These are phyloP conservation scores for Hypocrella siamensis DNA, from an alignment of 2,329 filamentous ascomycete species.

Conservation along the genomic window DNA sequence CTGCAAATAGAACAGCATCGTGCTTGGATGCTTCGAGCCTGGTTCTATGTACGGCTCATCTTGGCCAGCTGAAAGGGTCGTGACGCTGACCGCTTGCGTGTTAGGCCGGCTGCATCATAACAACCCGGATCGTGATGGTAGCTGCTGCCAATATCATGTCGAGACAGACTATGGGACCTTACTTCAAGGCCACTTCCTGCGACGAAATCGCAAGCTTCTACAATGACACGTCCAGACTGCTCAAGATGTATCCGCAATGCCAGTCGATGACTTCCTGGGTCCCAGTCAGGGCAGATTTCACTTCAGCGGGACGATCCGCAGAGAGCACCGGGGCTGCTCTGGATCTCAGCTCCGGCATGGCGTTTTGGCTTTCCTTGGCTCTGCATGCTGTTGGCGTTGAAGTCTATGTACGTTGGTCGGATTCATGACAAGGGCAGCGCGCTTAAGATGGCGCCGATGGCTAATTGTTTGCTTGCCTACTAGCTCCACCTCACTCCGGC, in stretches of 20 bases:
- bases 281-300: conserved; percentile 5
- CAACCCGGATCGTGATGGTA: conserved; percentile 28
- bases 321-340: conserved; percentile 22
- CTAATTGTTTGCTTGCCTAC: background rate
- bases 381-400: conserved; percentile 34
- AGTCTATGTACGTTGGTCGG: conserved; percentile 22
- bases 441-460: background rate
- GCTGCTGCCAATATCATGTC: conserved; percentile 20
- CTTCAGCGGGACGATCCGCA: conserved; percentile 10
- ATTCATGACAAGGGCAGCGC: background rate
- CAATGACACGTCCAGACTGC: conserved; percentile 8
- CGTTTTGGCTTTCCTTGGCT: conserved; percentile 31
- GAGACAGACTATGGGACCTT: conserved; percentile 8
- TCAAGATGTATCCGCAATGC: conserved; percentile 26
- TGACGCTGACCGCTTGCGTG: background rate
- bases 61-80: background rate
- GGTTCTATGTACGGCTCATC: conserved; percentile 23
- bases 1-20: conserved; percentile 46
- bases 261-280: conserved; percentile 15
- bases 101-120: conserved; percentile 32
- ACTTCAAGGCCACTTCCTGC: conserved; percentile 21
- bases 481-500: conserved; percentile 35
- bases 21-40: conserved; percentile 44
- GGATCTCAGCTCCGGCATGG: conserved; percentile 30
- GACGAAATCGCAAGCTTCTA: conserved; percentile 27